Evolutionary conservation across 148 eudicot species (phyloP).

Genomic region (Polygonum aviculare): DNA sequence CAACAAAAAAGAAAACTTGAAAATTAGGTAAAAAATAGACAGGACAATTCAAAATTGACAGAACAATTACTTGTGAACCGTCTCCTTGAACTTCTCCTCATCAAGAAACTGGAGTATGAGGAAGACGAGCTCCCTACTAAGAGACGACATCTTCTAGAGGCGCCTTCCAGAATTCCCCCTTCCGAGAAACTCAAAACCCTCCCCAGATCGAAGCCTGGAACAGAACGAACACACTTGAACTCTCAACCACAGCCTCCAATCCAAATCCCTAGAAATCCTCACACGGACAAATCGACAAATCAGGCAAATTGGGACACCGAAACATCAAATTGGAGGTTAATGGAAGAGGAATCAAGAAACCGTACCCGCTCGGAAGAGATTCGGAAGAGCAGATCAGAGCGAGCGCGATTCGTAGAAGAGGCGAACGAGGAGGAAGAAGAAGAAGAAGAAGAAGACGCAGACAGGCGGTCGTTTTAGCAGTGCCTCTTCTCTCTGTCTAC

Average conservation of each 20-base stretch:
- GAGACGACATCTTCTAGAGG: conserved; percentile 50
- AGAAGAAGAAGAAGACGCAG: conserved; percentile 13
- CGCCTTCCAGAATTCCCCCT: neutral
- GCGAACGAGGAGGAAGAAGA: neutral
- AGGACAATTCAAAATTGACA: neutral
- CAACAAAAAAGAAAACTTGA: neutral
- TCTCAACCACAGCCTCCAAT: no score
- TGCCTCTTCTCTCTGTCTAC: conserved; percentile 17
- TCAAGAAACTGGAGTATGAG: conserved; percentile 90
- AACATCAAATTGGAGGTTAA: conserved; percentile 4
- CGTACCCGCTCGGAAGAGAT: conserved; percentile 15
- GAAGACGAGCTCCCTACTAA: conserved; percentile 83
- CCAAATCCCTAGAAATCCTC: conserved; percentile 19
- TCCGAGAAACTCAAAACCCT: conserved; percentile 19
- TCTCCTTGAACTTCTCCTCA: conserved; percentile 83
- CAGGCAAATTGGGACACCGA: neutral
- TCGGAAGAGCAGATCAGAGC: conserved; percentile 28
- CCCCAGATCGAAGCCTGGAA: conserved; percentile 24
- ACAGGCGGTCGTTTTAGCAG: conserved; percentile 16
- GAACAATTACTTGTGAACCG: conserved; percentile 58
- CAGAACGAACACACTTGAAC: neutral
- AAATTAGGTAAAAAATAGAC: neutral
- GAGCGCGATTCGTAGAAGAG: neutral
- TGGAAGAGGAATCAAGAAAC: neutral
- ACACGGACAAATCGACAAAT: neutral